A percentile compares a stretch with the other conserved stretches of the same genome.
phyloP scores from a whole-genome alignment of 1,284 basidiomycete genomes.

The Vanrija pseudolonga region DNA sequence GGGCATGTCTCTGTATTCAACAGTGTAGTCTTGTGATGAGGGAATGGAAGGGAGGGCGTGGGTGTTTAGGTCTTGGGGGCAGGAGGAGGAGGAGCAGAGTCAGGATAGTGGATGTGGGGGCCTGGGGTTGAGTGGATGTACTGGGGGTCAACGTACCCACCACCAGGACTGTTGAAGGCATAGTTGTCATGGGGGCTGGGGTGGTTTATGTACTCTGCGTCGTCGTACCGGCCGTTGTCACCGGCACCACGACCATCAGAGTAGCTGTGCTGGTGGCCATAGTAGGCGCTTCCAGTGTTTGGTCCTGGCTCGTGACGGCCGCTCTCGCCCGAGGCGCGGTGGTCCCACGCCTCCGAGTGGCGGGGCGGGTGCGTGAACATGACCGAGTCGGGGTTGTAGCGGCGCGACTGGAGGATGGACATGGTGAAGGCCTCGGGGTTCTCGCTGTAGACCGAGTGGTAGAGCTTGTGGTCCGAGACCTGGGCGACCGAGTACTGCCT shows the following conservation, averaged over 20 bases:
- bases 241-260: slow-evolving; percentile 2
- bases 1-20: too few species aligned
- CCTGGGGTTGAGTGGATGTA: background rate
- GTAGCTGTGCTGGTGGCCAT: slow-evolving; percentile 10
- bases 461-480: slow-evolving; percentile 72
- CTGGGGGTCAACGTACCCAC: slow-evolving; percentile 11
- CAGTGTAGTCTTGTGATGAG: too few species aligned
- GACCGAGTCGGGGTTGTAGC: slow-evolving; percentile 59
- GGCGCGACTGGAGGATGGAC: slow-evolving; percentile 56
- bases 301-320: slow-evolving; percentile 16
- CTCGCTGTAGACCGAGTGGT: slow-evolving; percentile 63
- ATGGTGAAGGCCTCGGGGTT: slow-evolving; percentile 58
- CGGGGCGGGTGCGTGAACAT: slow-evolving; percentile 16
- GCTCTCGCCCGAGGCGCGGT: slow-evolving; percentile 58
- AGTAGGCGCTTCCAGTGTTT: slow-evolving; percentile 15
- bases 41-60: too few species aligned
- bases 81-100: too few species aligned
- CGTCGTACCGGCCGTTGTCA: background rate
- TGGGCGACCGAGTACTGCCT: slow-evolving; percentile 71
- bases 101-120: background rate
- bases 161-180: slow-evolving; percentile 11
- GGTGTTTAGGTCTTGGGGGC: too few species aligned
- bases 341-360: slow-evolving; percentile 64
- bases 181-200: slow-evolving; percentile 5
- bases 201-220: background rate